phyloP scores from a whole-genome alignment of 148 eudicot species.

The Salicornia ramosissima region DNA sequence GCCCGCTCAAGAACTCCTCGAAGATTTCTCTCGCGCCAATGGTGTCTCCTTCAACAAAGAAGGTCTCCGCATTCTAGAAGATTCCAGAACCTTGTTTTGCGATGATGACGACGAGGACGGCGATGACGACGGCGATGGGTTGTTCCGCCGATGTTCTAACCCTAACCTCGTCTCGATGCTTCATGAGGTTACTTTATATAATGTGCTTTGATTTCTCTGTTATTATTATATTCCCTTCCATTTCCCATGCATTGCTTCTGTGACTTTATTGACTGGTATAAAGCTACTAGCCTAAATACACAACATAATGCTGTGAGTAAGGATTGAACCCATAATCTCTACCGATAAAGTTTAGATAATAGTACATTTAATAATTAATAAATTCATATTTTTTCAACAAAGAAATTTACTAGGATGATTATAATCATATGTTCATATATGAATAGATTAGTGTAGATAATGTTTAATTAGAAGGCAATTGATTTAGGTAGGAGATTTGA shows the following conservation, averaged over 20 bases:
- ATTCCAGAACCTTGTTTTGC: slow-evolving; percentile 25
- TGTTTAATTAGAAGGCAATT: no score
- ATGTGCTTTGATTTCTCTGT: not conserved
- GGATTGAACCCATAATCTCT: no score
- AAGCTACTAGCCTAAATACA: no score
- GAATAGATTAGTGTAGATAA: no score
- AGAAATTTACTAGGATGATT: no score
- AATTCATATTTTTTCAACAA: no score
- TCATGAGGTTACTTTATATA: slow-evolving; percentile 27
- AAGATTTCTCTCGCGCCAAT: slow-evolving; percentile 24
- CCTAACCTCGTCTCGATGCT: slow-evolving; percentile 40
- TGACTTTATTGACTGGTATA: no score
- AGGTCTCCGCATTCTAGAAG: slow-evolving; percentile 23
- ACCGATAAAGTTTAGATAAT: no score
- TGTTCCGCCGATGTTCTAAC: slow-evolving; percentile 21
- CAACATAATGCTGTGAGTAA: no score
- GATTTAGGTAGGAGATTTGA: no score
- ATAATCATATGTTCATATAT: no score
- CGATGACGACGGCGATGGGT: slow-evolving; percentile 1
- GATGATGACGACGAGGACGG: slow-evolving; percentile 20
- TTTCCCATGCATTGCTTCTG: not conserved
- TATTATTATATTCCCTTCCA: slow-evolving; percentile 5
- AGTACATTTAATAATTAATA: no score
- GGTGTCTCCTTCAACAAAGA: slow-evolving; percentile 9
- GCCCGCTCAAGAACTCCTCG: slow-evolving; percentile 41